A percentile compares a stretch with the other conserved stretches of the same genome.
These are phyloP conservation scores for Suillus ampliporus DNA, from an alignment of 768 basidiomycete genomes.

Conservation along the genomic window DNA sequence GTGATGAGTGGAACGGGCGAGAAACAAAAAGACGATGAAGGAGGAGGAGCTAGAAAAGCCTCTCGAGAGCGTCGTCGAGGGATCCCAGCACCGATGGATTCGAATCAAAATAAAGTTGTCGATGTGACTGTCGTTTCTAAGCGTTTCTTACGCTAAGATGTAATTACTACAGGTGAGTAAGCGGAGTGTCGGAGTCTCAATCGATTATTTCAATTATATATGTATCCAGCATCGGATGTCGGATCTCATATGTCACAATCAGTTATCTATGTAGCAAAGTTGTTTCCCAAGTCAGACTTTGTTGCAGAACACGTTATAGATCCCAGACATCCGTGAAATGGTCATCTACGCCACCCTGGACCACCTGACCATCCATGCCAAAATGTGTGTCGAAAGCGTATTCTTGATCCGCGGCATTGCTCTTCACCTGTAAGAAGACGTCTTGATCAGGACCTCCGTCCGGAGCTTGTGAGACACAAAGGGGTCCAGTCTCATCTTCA, in stretches of 20 bases:
- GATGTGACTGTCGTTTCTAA: slow-evolving; percentile 17
- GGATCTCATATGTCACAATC: slow-evolving; percentile 38
- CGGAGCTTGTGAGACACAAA: slow-evolving; percentile 9
- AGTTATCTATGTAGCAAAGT: slow-evolving; percentile 4
- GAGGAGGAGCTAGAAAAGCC: slow-evolving; percentile 34
- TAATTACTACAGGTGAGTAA: slow-evolving; percentile 24
- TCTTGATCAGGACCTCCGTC: slow-evolving; percentile 3
- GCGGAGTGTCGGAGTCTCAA: slow-evolving; percentile 38
- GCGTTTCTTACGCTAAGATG: slow-evolving; percentile 17
- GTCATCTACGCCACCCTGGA: neutral
- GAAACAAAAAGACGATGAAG: slow-evolving; percentile 20
- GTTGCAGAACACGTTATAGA: slow-evolving; percentile 12
- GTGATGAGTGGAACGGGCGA: slow-evolving; percentile 15
- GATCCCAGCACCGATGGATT: slow-evolving; percentile 4
- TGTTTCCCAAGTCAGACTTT: slow-evolving; percentile 10
- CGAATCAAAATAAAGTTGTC: slow-evolving; percentile 3
- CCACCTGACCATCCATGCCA: slow-evolving; percentile 5
- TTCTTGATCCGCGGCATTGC: slow-evolving; percentile 9
- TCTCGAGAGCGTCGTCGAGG: slow-evolving; percentile 15
- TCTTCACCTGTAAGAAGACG: slow-evolving; percentile 9
- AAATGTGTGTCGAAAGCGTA: slow-evolving; percentile 5
- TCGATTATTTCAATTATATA: slow-evolving; percentile 9
- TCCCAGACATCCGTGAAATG: slow-evolving; percentile 20
- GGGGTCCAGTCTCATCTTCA: neutral
- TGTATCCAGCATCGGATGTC: slow-evolving; percentile 16